Percentiles rank a stretch among this genome's conserved stretches.
These are phyloP conservation scores for Nitzschia sp. DNA, from an alignment of 108 stramenopile genomes.

Conservation along the genomic window DNA sequence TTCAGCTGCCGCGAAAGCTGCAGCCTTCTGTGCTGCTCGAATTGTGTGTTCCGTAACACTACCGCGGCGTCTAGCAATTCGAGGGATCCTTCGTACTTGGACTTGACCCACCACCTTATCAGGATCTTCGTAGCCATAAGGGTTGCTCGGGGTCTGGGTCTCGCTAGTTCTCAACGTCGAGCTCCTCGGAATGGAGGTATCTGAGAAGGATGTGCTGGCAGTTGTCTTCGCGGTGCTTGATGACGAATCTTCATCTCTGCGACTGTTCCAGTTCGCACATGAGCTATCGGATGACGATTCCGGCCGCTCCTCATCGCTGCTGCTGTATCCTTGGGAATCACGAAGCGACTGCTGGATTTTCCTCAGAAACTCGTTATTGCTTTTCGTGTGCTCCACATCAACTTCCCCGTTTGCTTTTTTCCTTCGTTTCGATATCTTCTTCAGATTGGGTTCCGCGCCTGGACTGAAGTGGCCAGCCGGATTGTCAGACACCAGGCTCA, in stretches of 20 bases:
- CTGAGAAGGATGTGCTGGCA: background rate
- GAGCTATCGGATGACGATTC: background rate
- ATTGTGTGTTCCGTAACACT: constrained; percentile 13
- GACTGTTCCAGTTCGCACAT: background rate
- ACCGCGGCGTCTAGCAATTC: constrained; percentile 1
- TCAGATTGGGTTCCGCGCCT: background rate
- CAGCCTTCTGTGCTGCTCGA: background rate
- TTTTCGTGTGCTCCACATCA: constrained; percentile 31
- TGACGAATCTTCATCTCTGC: background rate
- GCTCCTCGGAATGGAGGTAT: background rate
- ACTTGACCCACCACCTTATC: background rate
- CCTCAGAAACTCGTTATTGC: constrained; percentile 30
- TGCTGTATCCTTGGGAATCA: background rate
- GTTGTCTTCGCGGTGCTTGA: background rate
- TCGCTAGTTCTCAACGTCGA: too few species aligned
- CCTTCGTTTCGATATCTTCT: constrained; percentile 29
- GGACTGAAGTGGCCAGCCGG: background rate
- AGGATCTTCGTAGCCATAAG: constrained; percentile 27
- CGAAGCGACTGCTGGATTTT: constrained; percentile 21
- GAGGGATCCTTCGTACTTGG: background rate
- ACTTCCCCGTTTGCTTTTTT: constrained; percentile 11
- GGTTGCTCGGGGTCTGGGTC: too few species aligned
- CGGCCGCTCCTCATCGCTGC: constrained; percentile 2
- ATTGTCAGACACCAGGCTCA: background rate
- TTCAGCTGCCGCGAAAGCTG: background rate